Conservation (phyloP, 1,284 basidiomycete species). For the Apiotrichum gracile region DNA sequence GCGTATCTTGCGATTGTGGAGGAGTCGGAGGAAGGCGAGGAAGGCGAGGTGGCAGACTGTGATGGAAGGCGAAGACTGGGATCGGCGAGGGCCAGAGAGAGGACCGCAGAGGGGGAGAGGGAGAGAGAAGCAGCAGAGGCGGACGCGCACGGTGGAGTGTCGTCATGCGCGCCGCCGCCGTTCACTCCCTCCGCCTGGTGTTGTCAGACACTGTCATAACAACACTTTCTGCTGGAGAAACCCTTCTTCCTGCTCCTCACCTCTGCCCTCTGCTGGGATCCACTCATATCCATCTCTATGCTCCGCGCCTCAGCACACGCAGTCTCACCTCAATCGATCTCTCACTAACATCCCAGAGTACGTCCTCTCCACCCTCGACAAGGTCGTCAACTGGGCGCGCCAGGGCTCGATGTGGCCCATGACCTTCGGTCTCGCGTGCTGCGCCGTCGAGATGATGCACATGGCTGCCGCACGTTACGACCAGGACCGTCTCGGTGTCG, state of each 20-base stretch:
- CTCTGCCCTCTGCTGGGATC: too few species aligned
- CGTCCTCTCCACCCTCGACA: conserved; percentile 91
- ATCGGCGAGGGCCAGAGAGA: too few species aligned
- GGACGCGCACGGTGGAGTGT: too few species aligned
- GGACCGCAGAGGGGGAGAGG: neutral
- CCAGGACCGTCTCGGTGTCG: conserved; percentile 93
- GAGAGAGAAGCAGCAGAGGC: neutral
- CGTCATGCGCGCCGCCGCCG: too few species aligned
- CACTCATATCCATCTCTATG: too few species aligned
- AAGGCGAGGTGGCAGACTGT: neutral
- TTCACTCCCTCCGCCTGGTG: too few species aligned
- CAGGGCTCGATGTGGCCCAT: conserved; percentile 99
- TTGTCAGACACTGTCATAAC: too few species aligned
- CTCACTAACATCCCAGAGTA: conserved; percentile 61
- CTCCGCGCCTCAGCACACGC: too few species aligned
- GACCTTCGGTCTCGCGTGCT: conserved; percentile 97
- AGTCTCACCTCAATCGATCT: too few species aligned
- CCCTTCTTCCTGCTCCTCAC: too few species aligned
- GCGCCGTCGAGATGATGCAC: conserved; percentile 96
- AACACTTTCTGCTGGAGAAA: too few species aligned
- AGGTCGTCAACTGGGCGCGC: conserved; percentile 94
- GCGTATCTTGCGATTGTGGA: too few species aligned
- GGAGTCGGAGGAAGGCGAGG: neutral
- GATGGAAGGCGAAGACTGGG: neutral
- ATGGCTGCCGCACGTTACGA: conserved; percentile 95